Evolutionary conservation across 331 rosid species (phyloP).

Genomic region (Phaseolus coccineus): DNA sequence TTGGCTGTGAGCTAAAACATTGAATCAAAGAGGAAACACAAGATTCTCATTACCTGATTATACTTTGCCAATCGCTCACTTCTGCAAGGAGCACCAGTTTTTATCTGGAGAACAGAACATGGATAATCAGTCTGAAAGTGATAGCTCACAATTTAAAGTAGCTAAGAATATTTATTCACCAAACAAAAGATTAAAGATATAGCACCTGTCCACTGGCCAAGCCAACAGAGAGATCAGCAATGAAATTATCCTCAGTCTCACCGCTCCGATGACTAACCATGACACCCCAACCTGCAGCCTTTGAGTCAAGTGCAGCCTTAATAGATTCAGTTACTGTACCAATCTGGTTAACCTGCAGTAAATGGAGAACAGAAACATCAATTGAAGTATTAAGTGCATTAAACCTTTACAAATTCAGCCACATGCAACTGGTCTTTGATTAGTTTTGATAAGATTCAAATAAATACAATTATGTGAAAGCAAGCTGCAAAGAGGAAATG

Average conservation of each 20-base stretch:
- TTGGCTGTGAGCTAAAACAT: background rate
- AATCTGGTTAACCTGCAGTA: conserved; percentile 93
- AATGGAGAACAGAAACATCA: conserved; percentile 6
- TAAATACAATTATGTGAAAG: background rate
- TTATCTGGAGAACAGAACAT: conserved; percentile 64
- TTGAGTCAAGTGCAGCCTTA: conserved; percentile 97
- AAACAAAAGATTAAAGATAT: conserved; percentile 18
- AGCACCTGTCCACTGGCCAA: conserved; percentile 99
- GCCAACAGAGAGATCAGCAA: conserved; percentile 99
- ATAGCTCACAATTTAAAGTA: conserved; percentile 27
- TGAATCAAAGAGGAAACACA: background rate
- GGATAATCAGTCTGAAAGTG: conserved; percentile 48
- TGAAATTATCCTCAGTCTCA: conserved; percentile 98
- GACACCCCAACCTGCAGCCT: conserved; percentile 99
- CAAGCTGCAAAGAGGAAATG: conserved; percentile 6
- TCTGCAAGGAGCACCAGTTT: conserved; percentile 98
- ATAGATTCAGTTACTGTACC: conserved; percentile 96
- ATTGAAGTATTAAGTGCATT: conserved; percentile 14
- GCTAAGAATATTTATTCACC: conserved; percentile 1
- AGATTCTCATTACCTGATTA: conserved; percentile 69
- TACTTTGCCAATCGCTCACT: conserved; percentile 98
- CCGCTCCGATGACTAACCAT: conserved; percentile 99
- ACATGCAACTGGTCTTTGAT: background rate
- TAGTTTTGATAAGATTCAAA: conserved; percentile 18
- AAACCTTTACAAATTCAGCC: background rate